Conservation (phyloP, 1,139 yeast species). For the Pichia sp. region DNA sequence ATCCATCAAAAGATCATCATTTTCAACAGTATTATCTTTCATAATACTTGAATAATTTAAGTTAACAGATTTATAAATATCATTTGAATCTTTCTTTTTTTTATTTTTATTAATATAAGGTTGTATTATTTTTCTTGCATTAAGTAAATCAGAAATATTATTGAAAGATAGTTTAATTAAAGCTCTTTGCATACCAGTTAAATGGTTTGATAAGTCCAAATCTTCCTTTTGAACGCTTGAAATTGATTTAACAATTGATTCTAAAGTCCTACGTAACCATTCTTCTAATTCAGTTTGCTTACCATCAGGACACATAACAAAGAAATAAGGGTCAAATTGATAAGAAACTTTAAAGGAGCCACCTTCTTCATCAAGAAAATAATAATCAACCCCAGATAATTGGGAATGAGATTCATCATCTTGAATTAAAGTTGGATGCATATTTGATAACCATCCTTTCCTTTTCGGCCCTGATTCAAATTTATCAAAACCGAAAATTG, state of each 20-base stretch:
- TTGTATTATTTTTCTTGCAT: slow-evolving; percentile 60
- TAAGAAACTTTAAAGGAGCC: slow-evolving; percentile 87
- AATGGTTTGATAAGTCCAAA: slow-evolving; percentile 73
- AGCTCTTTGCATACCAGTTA: slow-evolving; percentile 65
- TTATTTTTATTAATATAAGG: slow-evolving; percentile 72
- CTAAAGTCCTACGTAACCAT: slow-evolving; percentile 62
- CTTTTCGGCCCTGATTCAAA: slow-evolving; percentile 66
- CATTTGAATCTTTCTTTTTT: slow-evolving; percentile 57
- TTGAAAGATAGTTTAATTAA: slow-evolving; percentile 67
- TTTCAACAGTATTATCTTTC: slow-evolving; percentile 18
- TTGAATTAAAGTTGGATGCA: slow-evolving; percentile 63
- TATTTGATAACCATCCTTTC: slow-evolving; percentile 83
- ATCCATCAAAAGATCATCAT: slow-evolving; percentile 22
- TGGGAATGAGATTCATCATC: slow-evolving; percentile 54
- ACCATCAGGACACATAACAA: slow-evolving; percentile 59
- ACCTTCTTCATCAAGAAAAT: slow-evolving; percentile 95
- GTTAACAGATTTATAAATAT: slow-evolving; percentile 56
- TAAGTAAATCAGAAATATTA: slow-evolving; percentile 66
- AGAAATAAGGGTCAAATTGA: slow-evolving; percentile 82
- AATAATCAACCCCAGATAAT: slow-evolving; percentile 85
- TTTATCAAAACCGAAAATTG: slow-evolving; percentile 79
- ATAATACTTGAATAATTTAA: slow-evolving; percentile 32
- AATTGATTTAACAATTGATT: slow-evolving; percentile 52
- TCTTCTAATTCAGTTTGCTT: slow-evolving; percentile 85
- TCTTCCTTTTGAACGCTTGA: slow-evolving; percentile 66